These are phyloP conservation scores for Rhododendron ferrugineum DNA, from an alignment of 148 eudicot genomes.

Conservation along the genomic window DNA sequence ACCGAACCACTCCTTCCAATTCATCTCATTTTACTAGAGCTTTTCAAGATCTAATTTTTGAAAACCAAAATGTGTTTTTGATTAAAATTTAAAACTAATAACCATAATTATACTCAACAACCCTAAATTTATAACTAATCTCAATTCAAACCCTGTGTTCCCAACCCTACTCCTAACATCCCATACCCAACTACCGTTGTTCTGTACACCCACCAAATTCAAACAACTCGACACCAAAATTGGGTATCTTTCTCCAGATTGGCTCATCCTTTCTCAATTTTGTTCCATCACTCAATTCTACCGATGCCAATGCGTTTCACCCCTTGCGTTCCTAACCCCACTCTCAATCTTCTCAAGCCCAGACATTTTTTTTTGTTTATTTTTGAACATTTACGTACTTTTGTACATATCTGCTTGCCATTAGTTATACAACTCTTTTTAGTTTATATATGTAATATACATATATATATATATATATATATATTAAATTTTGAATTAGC, in stretches of 20 bases:
- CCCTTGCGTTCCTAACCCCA: slow-evolving; percentile 19
- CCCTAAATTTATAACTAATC: neutral
- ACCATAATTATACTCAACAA: neutral
- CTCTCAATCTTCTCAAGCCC: slow-evolving; percentile 13
- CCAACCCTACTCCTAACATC: neutral
- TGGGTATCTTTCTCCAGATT: neutral
- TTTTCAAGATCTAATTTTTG: neutral
- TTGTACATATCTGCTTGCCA: no score
- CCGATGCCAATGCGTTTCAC: slow-evolving; percentile 22
- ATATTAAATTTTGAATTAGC: no score
- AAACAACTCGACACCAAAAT: neutral
- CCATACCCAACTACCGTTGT: neutral
- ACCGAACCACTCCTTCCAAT: neutral
- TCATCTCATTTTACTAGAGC: neutral
- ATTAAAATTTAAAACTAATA: neutral
- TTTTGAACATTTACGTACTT: no score
- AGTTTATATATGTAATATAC: no score
- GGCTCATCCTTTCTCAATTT: neutral
- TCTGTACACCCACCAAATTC: neutral
- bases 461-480: no score
- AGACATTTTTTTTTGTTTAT: slow-evolving; percentile 4
- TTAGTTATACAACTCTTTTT: no score
- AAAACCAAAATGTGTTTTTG: neutral
- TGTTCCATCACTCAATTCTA: slow-evolving; percentile 8
- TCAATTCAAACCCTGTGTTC: neutral